Conservation (phyloP, 2,329 filamentous ascomycete genomes). For the Venturia effusa region DNA sequence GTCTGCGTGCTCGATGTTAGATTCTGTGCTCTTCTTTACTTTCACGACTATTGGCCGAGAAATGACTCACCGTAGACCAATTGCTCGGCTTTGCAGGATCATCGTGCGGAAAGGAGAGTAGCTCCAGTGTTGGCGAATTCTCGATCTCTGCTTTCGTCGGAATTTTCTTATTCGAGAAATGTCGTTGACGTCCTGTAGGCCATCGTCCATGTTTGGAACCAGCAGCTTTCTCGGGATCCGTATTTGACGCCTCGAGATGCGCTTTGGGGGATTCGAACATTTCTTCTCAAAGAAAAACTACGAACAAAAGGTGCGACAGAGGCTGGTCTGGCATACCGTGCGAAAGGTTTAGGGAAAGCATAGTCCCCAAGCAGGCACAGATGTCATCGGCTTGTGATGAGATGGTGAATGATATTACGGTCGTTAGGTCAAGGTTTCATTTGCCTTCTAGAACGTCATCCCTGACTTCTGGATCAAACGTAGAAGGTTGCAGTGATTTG, state of each 20-base stretch:
- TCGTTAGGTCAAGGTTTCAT: background rate
- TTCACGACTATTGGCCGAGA: background rate
- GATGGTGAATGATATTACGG: background rate
- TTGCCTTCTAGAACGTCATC: background rate
- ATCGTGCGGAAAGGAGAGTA: background rate
- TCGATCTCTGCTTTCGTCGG: background rate
- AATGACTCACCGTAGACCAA: constrained; percentile 5
- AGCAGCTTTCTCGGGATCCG: background rate
- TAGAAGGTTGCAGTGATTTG: background rate
- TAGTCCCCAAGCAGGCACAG: too few species aligned
- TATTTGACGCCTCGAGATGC: background rate
- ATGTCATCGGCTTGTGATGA: background rate
- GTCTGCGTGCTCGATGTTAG: background rate
- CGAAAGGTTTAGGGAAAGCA: too few species aligned
- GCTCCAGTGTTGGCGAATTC: background rate
- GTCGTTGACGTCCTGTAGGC: background rate
- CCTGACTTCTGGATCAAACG: background rate
- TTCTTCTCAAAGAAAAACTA: background rate
- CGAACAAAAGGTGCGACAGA: background rate
- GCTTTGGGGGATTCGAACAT: background rate
- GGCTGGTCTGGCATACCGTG: too few species aligned
- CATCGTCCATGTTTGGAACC: background rate
- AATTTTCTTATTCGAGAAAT: background rate
- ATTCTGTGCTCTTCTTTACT: background rate
- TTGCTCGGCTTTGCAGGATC: constrained; percentile 11